Percentiles rank a stretch among this genome's conserved stretches.
Conservation (phyloP, 2,329 filamentous ascomycete genomes). For the Chaetomiaceae sp. region DNA sequence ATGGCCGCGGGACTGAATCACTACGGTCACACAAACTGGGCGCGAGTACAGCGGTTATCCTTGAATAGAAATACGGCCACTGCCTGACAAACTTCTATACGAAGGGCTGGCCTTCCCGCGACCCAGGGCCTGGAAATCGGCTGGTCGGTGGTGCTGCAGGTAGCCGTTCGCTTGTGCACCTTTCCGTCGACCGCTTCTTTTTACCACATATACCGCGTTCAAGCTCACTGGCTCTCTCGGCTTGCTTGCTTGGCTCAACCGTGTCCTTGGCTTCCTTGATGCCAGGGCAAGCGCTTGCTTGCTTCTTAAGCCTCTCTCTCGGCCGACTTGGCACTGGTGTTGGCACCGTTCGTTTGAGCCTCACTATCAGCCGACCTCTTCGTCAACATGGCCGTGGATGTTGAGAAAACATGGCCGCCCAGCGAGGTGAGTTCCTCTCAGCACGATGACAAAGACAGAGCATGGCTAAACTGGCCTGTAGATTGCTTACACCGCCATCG, state of each 20-base stretch:
- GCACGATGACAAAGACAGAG: not conserved
- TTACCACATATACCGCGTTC: too few species aligned
- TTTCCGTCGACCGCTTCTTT: conserved; percentile 20
- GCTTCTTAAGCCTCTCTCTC: too few species aligned
- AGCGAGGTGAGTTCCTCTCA: conserved; percentile 38
- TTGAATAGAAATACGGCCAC: conserved; percentile 8
- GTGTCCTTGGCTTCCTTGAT: not conserved
- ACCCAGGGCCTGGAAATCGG: conserved; percentile 8
- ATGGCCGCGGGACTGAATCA: not conserved
- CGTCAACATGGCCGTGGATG: conserved; percentile 38
- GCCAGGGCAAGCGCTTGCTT: too few species aligned
- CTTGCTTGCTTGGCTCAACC: not conserved
- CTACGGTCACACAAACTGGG: conserved; percentile 1
- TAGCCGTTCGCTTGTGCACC: conserved; percentile 25
- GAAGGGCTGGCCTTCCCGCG: conserved; percentile 1
- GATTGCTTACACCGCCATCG: conserved; percentile 80
- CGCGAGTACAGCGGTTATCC: not conserved
- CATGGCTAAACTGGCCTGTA: conserved; percentile 35
- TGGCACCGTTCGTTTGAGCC: too few species aligned
- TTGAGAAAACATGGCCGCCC: conserved; percentile 47
- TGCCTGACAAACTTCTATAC: not conserved
- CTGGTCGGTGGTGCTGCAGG: conserved; percentile 20
- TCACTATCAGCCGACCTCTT: conserved; percentile 10
- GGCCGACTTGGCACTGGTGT: too few species aligned
- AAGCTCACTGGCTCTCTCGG: conserved; percentile 3